phyloP scores from a whole-genome alignment of 495 filamentous ascomycete species.

The Bacidia rubella region DNA sequence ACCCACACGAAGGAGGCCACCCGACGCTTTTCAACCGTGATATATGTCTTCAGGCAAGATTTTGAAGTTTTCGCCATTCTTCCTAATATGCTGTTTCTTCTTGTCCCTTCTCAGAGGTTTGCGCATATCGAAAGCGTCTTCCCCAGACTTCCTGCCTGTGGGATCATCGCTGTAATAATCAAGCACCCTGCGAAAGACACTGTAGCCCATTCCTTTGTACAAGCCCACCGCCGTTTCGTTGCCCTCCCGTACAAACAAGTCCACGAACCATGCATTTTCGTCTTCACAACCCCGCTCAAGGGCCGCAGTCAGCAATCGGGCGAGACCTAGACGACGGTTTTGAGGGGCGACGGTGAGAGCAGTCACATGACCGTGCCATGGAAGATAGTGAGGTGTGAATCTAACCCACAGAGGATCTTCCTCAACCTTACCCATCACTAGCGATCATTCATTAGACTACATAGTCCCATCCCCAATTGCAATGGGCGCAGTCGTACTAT shows the following conservation, averaged over 20 bases:
- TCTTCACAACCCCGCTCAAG: slow-evolving; percentile 70
- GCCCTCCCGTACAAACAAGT: slow-evolving; percentile 79
- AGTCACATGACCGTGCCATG: slow-evolving; percentile 97
- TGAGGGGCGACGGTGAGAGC: slow-evolving; percentile 83
- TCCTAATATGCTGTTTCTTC: slow-evolving; percentile 58
- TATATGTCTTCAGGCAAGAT: slow-evolving; percentile 81
- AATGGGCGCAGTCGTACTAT: slow-evolving; percentile 49
- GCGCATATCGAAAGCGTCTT: slow-evolving; percentile 94
- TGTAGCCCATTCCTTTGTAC: slow-evolving; percentile 82
- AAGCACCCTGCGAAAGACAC: slow-evolving; percentile 72
- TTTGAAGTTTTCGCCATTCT: slow-evolving; percentile 66
- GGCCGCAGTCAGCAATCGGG: slow-evolving; percentile 59
- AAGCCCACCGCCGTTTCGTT: slow-evolving; percentile 78
- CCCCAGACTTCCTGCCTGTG: slow-evolving; percentile 40
- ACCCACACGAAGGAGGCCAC: no score
- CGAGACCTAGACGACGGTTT: slow-evolving; percentile 73
- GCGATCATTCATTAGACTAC: neutral
- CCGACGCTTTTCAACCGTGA: slow-evolving; percentile 22
- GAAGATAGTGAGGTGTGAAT: slow-evolving; percentile 72
- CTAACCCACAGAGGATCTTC: slow-evolving; percentile 59
- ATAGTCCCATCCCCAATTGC: neutral
- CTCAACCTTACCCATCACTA: slow-evolving; percentile 95
- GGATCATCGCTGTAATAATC: slow-evolving; percentile 85
- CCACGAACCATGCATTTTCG: slow-evolving; percentile 83
- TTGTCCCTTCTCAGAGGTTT: slow-evolving; percentile 81